phyloP scores from a whole-genome alignment of 116 monocot species.

The Phalaenopsis hybrid region DNA sequence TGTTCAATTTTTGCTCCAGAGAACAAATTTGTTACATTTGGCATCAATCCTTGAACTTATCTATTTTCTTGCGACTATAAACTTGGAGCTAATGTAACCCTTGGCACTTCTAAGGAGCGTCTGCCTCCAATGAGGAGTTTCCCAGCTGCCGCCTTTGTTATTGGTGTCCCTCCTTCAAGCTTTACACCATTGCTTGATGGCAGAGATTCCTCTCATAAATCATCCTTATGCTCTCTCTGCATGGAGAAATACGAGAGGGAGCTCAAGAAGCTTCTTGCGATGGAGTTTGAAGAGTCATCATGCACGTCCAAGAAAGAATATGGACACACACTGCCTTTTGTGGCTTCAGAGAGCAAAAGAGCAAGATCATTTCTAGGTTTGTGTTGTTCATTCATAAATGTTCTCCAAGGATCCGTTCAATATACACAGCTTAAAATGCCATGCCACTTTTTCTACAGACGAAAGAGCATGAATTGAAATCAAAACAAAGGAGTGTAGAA shows the following conservation, averaged over 20 bases:
- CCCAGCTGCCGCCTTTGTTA: neutral
- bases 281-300: conserved; percentile 37
- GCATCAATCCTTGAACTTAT: no score
- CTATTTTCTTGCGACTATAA: neutral
- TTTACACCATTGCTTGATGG: conserved; percentile 4
- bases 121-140: conserved; percentile 22
- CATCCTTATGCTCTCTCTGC: conserved; percentile 48
- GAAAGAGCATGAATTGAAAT: conserved; percentile 23
- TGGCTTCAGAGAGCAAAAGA: conserved; percentile 51
- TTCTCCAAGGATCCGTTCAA: neutral
- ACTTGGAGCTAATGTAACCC: conserved; percentile 3
- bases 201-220: neutral
- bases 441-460: conserved; percentile 2
- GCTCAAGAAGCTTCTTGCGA: conserved; percentile 48
- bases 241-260: conserved; percentile 52
- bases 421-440: neutral
- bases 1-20: no score
- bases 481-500: conserved; percentile 46
- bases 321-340: conserved; percentile 26
- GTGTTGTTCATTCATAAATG: neutral
- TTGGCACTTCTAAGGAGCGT: conserved; percentile 30
- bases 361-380: conserved; percentile 28
- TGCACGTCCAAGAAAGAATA: conserved; percentile 18
- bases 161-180: conserved; percentile 1
- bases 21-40: no score